phyloP scores from a whole-genome alignment of 108 stramenopile genomes.

The Chaetoceros tenuissimus region DNA sequence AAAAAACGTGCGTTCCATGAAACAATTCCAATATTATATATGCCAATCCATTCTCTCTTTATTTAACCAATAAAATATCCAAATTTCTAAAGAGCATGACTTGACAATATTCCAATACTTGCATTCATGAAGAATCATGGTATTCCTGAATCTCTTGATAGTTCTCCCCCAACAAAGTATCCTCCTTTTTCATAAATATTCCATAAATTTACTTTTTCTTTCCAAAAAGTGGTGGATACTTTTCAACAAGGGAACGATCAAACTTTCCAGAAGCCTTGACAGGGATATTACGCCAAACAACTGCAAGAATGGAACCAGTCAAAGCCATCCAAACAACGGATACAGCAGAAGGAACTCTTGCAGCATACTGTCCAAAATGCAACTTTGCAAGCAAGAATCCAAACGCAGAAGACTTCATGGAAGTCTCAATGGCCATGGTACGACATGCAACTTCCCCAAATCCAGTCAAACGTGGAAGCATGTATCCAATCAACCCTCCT shows the following conservation, averaged over 20 bases:
- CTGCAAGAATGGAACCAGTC: conserved; percentile 86
- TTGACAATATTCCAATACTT: no score
- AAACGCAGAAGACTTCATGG: conserved; percentile 97
- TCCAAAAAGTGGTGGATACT: conserved; percentile 22
- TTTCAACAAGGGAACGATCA: conserved; percentile 16
- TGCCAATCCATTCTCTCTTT: no score
- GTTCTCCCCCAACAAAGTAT: no score
- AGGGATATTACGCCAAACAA: conserved; percentile 94
- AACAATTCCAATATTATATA: no score
- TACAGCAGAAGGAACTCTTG: conserved; percentile 94
- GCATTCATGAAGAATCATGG: no score
- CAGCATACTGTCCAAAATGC: conserved; percentile 91
- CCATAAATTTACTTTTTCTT: no score
- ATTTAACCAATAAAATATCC: no score
- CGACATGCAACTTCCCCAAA: conserved; percentile 88
- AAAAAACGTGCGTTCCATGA: no score
- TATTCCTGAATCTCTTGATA: no score
- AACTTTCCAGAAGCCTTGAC: conserved; percentile 49
- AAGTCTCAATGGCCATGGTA: conserved; percentile 98
- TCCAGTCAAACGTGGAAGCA: conserved; percentile 68
- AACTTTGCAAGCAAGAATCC: conserved; percentile 96
- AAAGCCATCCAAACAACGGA: conserved; percentile 98
- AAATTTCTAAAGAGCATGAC: no score
- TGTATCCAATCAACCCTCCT: conserved; percentile 90
- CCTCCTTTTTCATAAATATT: no score